A percentile compares a stretch with the other conserved stretches of the same genome.
These are phyloP conservation scores for Fraxinus dipetala DNA, from an alignment of 305 asterid genomes.

Conservation along the genomic window DNA sequence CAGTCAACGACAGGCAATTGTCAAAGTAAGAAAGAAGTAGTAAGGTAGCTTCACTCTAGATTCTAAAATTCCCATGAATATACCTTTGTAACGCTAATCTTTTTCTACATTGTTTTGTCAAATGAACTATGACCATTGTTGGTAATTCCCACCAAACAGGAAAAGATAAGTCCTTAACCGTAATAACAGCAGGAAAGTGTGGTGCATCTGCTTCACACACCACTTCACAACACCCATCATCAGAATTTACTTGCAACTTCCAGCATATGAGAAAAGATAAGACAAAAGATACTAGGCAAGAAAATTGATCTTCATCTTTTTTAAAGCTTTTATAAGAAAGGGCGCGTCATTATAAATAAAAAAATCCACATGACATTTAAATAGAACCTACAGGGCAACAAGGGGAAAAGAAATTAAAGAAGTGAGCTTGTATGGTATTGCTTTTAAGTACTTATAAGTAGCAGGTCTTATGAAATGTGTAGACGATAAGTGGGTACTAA, in stretches of 20 bases:
- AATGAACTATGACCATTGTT: background rate
- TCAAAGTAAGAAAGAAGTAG: background rate
- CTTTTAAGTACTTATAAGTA: background rate
- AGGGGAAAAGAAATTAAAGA: background rate
- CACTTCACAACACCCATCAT: background rate
- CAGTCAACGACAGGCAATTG: constrained; percentile 1
- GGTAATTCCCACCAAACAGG: background rate
- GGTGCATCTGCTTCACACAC: background rate
- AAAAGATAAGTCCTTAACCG: background rate
- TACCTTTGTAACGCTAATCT: constrained; percentile 3
- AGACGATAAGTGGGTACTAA: background rate
- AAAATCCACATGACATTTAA: background rate
- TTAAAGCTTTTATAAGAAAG: background rate
- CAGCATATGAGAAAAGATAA: background rate
- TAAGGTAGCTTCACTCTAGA: background rate
- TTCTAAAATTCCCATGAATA: constrained; percentile 6
- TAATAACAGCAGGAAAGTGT: background rate
- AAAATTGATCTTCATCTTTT: background rate
- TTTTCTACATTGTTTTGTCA: constrained; percentile 1
- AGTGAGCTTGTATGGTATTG: background rate
- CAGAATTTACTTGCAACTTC: background rate
- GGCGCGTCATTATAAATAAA: background rate
- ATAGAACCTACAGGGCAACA: background rate
- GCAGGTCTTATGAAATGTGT: background rate
- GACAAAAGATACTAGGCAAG: background rate